These are phyloP conservation scores for Sergeia podlipaevii DNA, from an alignment of 208 protist genomes.

Conservation along the genomic window DNA sequence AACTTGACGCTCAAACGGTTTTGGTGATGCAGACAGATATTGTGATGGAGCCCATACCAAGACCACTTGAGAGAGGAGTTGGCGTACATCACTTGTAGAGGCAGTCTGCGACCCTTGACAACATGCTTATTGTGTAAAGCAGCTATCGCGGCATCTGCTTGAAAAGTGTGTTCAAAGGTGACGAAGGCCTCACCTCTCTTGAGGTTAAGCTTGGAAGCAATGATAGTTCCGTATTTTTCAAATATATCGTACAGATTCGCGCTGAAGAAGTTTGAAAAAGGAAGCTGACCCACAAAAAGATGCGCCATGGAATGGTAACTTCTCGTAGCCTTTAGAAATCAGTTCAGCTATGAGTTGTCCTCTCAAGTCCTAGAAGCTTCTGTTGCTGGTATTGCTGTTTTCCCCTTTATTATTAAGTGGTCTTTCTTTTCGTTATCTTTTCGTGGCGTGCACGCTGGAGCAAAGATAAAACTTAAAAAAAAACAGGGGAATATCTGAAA, in stretches of 20 bases:
- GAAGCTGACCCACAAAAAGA: slow-evolving; percentile 67
- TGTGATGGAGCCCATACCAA: slow-evolving; percentile 12
- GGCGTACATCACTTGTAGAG: slow-evolving; percentile 14
- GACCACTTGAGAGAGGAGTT: slow-evolving; percentile 10
- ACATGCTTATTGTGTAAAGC: slow-evolving; percentile 45
- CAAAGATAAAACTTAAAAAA: not conserved
- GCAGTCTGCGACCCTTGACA: slow-evolving; percentile 7
- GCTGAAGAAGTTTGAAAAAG: slow-evolving; percentile 55
- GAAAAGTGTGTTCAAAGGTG: slow-evolving; percentile 51
- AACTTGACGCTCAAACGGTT: slow-evolving; percentile 1
- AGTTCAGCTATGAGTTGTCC: not conserved
- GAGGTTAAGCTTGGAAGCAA: slow-evolving; percentile 52
- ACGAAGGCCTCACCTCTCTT: slow-evolving; percentile 60
- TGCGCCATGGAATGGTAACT: slow-evolving; percentile 38
- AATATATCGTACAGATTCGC: slow-evolving; percentile 59
- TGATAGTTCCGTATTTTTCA: slow-evolving; percentile 52
- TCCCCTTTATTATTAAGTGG: no score
- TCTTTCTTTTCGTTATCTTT: not conserved
- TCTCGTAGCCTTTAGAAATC: not conserved
- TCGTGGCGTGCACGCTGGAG: not conserved
- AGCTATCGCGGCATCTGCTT: slow-evolving; percentile 64
- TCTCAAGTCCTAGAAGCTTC: no score
- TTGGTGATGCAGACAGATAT: slow-evolving; percentile 4
- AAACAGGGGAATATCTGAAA: not conserved
- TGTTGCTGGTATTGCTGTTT: no score